These are phyloP conservation scores for Suillus bovinus DNA, from an alignment of 768 basidiomycete species.

Conservation along the genomic window DNA sequence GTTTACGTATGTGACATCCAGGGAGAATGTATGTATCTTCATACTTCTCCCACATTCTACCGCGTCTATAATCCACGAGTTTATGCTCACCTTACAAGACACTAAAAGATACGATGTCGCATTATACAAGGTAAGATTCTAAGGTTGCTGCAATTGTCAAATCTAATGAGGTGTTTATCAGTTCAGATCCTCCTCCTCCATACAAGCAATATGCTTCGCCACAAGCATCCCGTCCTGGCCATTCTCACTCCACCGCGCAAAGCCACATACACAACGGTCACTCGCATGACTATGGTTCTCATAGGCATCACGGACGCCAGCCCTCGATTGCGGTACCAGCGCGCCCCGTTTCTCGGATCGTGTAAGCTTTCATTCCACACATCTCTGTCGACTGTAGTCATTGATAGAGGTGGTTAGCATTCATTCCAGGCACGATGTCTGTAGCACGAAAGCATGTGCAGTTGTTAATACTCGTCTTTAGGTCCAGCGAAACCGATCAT, in stretches of 20 bases:
- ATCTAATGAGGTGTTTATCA: no score
- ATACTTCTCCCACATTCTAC: not conserved
- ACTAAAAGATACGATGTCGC: no score
- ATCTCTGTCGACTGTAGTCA: not conserved
- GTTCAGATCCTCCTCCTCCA: no score
- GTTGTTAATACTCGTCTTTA: not conserved
- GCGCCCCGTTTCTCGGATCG: not conserved
- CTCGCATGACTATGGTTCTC: no score
- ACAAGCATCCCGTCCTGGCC: not conserved
- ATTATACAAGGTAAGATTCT: no score
- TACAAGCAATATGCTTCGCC: slow-evolving; percentile 1
- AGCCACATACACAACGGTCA: not conserved
- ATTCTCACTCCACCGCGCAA: not conserved
- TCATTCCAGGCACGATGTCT: not conserved
- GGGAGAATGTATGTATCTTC: not conserved
- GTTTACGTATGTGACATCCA: no score
- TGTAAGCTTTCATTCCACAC: not conserved
- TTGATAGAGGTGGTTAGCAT: not conserved
- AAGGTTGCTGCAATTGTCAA: no score
- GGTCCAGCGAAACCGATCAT: not conserved
- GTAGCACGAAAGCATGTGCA: not conserved
- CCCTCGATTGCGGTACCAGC: not conserved
- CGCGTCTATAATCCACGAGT: not conserved
- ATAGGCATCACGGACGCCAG: not conserved
- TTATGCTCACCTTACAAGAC: no score